Evolutionary conservation across 2,329 filamentous ascomycete genomes (phyloP).

Genomic region (Lecanicillium sp.): DNA sequence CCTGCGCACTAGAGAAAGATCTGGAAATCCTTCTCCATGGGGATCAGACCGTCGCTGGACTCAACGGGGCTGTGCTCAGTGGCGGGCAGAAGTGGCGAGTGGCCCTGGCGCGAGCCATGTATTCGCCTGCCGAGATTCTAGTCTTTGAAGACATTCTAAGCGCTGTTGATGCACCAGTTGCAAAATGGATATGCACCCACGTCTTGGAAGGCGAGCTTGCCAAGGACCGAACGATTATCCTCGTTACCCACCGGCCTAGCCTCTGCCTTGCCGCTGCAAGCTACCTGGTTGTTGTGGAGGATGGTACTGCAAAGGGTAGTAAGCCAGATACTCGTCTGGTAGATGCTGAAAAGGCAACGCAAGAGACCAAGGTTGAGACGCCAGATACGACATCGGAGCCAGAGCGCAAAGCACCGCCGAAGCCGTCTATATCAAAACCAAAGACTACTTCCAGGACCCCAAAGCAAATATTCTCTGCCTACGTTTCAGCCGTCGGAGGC

Average conservation of each 20-base stretch:
- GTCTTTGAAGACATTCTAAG: constrained; percentile 37
- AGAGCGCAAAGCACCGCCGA: background rate
- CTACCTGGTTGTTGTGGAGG: constrained; percentile 6
- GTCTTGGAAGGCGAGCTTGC: constrained; percentile 7
- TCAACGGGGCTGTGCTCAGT: constrained; percentile 33
- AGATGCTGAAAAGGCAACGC: too few relatives aligned
- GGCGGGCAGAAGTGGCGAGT: constrained; percentile 39
- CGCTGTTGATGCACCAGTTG: constrained; percentile 10
- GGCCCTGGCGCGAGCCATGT: constrained; percentile 36
- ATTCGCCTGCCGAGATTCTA: constrained; percentile 34
- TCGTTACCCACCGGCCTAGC: constrained; percentile 8
- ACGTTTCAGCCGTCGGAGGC: constrained; percentile 7
- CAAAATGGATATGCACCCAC: constrained; percentile 2
- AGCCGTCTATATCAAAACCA: background rate
- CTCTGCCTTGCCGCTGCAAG: constrained; percentile 1
- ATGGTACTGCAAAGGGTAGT: background rate
- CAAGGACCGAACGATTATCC: constrained; percentile 8
- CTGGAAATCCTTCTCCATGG: constrained; percentile 32
- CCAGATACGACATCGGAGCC: too few relatives aligned
- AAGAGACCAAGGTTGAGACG: too few relatives aligned
- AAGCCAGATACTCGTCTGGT: background rate
- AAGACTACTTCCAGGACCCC: background rate
- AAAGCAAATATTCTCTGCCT: constrained; percentile 4
- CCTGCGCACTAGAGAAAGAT: constrained; percentile 35
- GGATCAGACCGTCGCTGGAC: constrained; percentile 35